phyloP scores from a whole-genome alignment of 2,329 filamentous ascomycete species.

The Mariannaea sp. region DNA sequence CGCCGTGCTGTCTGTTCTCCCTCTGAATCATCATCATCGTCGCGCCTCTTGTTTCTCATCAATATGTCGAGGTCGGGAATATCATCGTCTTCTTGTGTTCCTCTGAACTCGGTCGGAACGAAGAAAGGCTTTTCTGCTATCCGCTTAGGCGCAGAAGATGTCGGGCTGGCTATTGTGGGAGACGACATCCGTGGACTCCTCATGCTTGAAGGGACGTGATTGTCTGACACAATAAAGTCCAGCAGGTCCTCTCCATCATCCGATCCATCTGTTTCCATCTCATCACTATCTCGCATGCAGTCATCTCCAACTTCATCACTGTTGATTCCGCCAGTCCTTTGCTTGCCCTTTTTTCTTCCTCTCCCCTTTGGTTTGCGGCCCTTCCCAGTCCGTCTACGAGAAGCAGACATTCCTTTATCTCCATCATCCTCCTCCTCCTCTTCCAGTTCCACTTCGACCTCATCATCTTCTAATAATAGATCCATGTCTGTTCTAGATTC shows the following conservation, averaged over 20 bases:
- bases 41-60: slow-evolving; percentile 22
- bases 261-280: slow-evolving; percentile 52
- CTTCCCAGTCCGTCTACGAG: slow-evolving; percentile 26
- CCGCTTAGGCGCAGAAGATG: slow-evolving; percentile 24
- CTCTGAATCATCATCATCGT: slow-evolving; percentile 22
- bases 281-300: slow-evolving; percentile 55
- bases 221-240: slow-evolving; percentile 62
- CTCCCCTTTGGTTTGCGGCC: slow-evolving; percentile 24
- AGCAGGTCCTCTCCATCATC: slow-evolving; percentile 56
- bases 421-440: slow-evolving; percentile 25
- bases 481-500: slow-evolving; percentile 26
- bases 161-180: slow-evolving; percentile 29
- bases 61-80: slow-evolving; percentile 44
- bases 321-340: slow-evolving; percentile 42
- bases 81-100: slow-evolving; percentile 49
- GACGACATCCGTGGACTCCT: slow-evolving; percentile 40
- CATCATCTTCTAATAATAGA: slow-evolving; percentile 22
- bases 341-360: slow-evolving; percentile 31
- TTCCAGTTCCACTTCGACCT: slow-evolving; percentile 29
- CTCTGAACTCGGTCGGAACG: slow-evolving; percentile 45
- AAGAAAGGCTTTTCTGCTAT: slow-evolving; percentile 41
- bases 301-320: slow-evolving; percentile 58
- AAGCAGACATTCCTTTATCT: slow-evolving; percentile 10
- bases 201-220: slow-evolving; percentile 48
- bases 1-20: slow-evolving; percentile 28